Evolutionary conservation across 371 early-diverging fungal genomes (phyloP), one percentile per base, ranked within the genome.

Genomic region (Mortierella sp.): DNA sequence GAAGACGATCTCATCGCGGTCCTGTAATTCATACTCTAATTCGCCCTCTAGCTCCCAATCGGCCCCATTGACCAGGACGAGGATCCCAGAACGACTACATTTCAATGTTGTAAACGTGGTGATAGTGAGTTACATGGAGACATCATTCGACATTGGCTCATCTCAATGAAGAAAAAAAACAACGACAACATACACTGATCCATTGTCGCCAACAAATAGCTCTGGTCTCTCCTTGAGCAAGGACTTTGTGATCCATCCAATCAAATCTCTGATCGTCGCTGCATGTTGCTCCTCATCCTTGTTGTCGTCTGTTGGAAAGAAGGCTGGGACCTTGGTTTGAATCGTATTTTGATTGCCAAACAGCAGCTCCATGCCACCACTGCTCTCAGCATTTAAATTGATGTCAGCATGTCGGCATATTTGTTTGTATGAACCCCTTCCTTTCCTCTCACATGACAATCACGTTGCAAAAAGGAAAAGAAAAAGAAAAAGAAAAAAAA

Each of bases 1-100:
- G 83, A 99, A 98, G 32, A 95, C 93, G 59, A 98, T 93, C 48
- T 88, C 87, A 79, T 97, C 97, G 38, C 87, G 86, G 55, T 94
- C 87, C 70, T 93, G 74, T 57, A 97, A 68, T 67, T 87, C 85
- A 78, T 97, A 97, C 55, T 96, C 93, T 24, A 94, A 83, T 74
- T 94, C 96, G 40, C 96, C 98, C 79, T 96, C 96, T 47, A 99
- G 86, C 79, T 98, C 99, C 98, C 98, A 99, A 83, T 99, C 99
- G 4, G 91, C 89, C 50, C 96, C 96, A 72, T 99, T 99, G 59
- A 98, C 92, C 53, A 99, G 85, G 8, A 98, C 98, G 19, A 99
- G 86, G 66, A 98, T 96, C 13, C 99, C 99, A 2, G 98, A 96
- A 11, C 98, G 94, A 22, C 96, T 96, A 69, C 22, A 28, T 16